Evolutionary conservation across 208 protist genomes (phyloP).

Genomic region (Porcisia deanei): DNA sequence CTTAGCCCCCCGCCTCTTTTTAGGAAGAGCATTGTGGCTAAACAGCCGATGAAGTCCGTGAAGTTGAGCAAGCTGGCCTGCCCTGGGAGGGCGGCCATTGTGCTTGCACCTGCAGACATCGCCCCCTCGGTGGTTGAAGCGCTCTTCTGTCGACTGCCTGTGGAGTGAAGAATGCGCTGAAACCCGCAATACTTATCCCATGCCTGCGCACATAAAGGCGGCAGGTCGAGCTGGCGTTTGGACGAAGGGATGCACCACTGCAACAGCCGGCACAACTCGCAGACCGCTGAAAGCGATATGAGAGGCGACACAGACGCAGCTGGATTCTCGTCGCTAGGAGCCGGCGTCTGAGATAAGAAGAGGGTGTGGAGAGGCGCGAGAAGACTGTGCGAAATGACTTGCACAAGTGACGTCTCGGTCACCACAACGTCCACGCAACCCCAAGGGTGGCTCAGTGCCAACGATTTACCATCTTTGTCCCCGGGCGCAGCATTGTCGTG

Average conservation of each 20-base stretch:
- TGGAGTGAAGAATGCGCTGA: constrained; percentile 13
- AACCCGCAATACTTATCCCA: constrained; percentile 12
- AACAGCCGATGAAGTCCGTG: constrained; percentile 20
- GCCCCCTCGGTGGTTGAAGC: background rate
- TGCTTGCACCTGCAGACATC: background rate
- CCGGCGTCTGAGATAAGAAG: background rate
- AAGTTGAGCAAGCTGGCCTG: constrained; percentile 12
- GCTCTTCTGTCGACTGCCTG: background rate
- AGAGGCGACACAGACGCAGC: background rate
- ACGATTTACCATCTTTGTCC: background rate
- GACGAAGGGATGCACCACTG: constrained; percentile 12
- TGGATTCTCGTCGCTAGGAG: background rate
- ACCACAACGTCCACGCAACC: constrained; percentile 27
- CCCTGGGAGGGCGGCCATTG: background rate
- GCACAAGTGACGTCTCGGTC: constrained; percentile 18
- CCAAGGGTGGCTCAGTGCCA: constrained; percentile 7
- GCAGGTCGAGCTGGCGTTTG: background rate
- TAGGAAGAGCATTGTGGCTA: constrained; percentile 20
- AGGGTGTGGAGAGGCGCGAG: constrained; percentile 5
- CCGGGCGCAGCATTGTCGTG: background rate
- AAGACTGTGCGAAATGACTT: constrained; percentile 10
- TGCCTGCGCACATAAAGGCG: constrained; percentile 15
- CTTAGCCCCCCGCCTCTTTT: constrained; percentile 3
- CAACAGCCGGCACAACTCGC: constrained; percentile 21
- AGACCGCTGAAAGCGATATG: constrained; percentile 8